Base-by-base conservation (phyloP, 768 basidiomycete genomes). In the Gyrodon lividus region DNA sequence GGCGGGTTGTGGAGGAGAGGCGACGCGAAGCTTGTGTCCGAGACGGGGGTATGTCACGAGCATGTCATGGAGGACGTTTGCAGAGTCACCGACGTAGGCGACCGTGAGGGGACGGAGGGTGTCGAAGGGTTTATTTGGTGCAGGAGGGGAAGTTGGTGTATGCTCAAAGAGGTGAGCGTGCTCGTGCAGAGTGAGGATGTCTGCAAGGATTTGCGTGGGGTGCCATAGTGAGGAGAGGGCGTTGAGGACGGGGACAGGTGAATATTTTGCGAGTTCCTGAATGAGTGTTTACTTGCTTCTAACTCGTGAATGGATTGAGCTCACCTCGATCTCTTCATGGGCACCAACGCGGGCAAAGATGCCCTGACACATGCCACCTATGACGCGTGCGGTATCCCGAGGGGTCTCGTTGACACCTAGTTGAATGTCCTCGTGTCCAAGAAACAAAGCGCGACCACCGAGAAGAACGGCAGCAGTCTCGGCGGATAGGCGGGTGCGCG, bases 11-110 rank as follows among this genome's bases (percentile, higher is more conserved):
- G 74, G 71, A 2, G 97, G 97, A 35, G 83, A 84, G 34, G 94
- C 97, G 30, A 99, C 77, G 48, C 88, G 86, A 26, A 98, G 68
- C 41, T 83, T 75, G 71, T 95, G 92, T 0, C 97, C 97, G 2
- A 98, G 72, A 39, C 96, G 84, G 30, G 95, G 96, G 65, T 87
- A 90, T 6, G 92, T 85, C 58, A 98, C 96, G 26, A 98, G 84
- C 90, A 98, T 94, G 69, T 98, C 97, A 68, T 98, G 91, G 50
- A 97, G 75, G 43, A 99, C 92, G 64, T 98, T 99, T 43, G 93
- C 89, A 20, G 87, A 86, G 72, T 98, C 96, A 7, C 96, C 96
- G 50, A 98, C 81, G 68, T 94, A 99, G 8, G 94, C 88, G 46
- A 98, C 73, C 1, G 93, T 98, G 51, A 98, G 78, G 0, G 93